These are phyloP conservation scores for Neurospora cerealis DNA, from an alignment of 495 filamentous ascomycete species.

Conservation along the genomic window DNA sequence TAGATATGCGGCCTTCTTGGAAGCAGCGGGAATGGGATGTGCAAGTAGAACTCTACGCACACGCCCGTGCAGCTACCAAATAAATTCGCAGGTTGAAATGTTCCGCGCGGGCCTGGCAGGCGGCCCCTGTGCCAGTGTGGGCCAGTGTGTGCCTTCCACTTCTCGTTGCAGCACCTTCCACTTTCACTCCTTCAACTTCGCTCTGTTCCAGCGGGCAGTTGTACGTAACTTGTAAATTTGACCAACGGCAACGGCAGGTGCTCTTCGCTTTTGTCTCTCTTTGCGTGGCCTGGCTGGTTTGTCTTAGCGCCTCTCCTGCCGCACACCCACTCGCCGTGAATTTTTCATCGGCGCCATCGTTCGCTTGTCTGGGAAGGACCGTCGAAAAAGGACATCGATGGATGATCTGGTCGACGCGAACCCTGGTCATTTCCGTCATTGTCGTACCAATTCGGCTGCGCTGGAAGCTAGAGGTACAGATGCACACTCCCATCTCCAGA, in stretches of 20 bases:
- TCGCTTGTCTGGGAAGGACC: background rate
- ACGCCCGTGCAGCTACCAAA: background rate
- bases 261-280: background rate
- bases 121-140: background rate
- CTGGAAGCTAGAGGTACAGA: background rate
- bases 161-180: background rate
- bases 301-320: background rate
- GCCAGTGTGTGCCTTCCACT: background rate
- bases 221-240: no score
- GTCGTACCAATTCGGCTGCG: constrained; percentile 14
- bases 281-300: background rate
- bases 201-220: background rate
- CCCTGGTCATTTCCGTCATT: constrained; percentile 25
- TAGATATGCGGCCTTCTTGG: background rate
- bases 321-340: background rate
- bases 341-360: background rate
- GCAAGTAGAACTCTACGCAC: background rate
- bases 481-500: constrained; percentile 3
- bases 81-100: background rate
- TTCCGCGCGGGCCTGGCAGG: background rate
- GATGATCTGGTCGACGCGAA: constrained; percentile 2
- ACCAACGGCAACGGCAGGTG: background rate
- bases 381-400: background rate
- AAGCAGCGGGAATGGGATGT: background rate
- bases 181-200: background rate